These are phyloP conservation scores for Pugionium cornutum DNA, from an alignment of 345 rosid genomes.

Conservation along the genomic window DNA sequence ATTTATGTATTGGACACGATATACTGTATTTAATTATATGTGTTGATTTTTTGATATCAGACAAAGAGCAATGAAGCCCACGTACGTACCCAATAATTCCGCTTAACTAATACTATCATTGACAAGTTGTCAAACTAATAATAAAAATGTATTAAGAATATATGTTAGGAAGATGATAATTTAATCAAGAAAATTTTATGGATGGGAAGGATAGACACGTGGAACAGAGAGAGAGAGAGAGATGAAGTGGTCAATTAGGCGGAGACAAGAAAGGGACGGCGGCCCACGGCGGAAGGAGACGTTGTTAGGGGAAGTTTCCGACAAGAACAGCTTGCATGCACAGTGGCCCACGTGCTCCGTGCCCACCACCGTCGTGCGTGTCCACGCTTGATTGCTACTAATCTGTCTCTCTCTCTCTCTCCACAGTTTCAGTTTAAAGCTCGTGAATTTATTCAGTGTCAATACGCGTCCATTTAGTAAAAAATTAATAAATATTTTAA, in stretches of 20 bases:
- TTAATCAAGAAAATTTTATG: conserved; percentile 24
- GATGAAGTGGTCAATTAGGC: conserved; percentile 38
- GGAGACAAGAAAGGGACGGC: conserved; percentile 46
- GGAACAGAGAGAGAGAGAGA: conserved; percentile 23
- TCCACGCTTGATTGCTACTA: conserved; percentile 27
- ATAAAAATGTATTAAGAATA: neutral
- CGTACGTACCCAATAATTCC: conserved; percentile 40
- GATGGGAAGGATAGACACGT: conserved; percentile 43
- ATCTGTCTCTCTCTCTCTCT: neutral
- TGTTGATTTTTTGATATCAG: conserved; percentile 32
- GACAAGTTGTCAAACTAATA: conserved; percentile 30
- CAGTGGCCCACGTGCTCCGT: conserved; percentile 42
- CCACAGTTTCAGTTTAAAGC: neutral
- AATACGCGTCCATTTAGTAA: neutral
- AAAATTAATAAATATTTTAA: no score
- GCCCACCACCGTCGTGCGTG: conserved; percentile 44
- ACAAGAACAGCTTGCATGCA: conserved; percentile 48
- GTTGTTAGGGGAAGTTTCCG: conserved; percentile 44
- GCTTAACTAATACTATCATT: conserved; percentile 25
- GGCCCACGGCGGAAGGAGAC: conserved; percentile 44
- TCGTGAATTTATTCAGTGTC: neutral
- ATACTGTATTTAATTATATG: conserved; percentile 2
- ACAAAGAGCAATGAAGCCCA: conserved; percentile 37
- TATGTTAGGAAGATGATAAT: conserved; percentile 23
- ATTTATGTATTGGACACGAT: neutral